Evolutionary conservation across 2,329 filamentous ascomycete species (phyloP).

Genomic region (Monilinia fructicola): DNA sequence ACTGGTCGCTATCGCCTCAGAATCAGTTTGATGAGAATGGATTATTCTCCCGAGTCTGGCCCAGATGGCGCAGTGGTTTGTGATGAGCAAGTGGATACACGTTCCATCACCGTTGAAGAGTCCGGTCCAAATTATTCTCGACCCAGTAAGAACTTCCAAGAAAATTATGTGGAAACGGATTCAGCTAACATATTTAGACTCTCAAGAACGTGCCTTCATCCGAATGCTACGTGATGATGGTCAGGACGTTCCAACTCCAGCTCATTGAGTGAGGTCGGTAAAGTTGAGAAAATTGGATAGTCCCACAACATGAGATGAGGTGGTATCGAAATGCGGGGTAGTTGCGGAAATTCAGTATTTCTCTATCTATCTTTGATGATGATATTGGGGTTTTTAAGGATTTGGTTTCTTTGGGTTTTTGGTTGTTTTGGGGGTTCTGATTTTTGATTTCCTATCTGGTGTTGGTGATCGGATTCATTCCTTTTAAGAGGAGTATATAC

Average conservation of each 20-base stretch:
- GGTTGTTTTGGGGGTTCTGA: background rate
- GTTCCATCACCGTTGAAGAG: constrained; percentile 35
- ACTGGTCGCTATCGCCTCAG: constrained; percentile 37
- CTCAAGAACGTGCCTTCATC: constrained; percentile 35
- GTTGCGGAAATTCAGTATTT: background rate
- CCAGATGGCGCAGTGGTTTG: constrained; percentile 32
- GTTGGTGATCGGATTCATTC: background rate
- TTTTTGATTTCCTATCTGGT: background rate
- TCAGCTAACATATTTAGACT: constrained; percentile 32
- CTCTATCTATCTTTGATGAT: constrained; percentile 1
- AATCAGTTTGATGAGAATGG: constrained; percentile 38
- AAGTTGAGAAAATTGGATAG: constrained; percentile 1
- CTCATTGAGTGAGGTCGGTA: constrained; percentile 16
- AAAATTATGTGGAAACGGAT: background rate
- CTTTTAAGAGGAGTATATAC: constrained; percentile 9
- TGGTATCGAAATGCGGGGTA: constrained; percentile 18
- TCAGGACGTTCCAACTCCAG: constrained; percentile 29
- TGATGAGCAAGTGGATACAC: constrained; percentile 36
- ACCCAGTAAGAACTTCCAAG: constrained; percentile 32
- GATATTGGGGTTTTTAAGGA: background rate
- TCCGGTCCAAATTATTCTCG: constrained; percentile 27
- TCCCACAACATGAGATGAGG: constrained; percentile 20
- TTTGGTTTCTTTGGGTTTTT: no score
- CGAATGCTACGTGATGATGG: constrained; percentile 36
- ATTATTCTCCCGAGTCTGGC: constrained; percentile 32